phyloP scores from a whole-genome alignment of 169 alveolate genomes.

The Fabrea salina region DNA sequence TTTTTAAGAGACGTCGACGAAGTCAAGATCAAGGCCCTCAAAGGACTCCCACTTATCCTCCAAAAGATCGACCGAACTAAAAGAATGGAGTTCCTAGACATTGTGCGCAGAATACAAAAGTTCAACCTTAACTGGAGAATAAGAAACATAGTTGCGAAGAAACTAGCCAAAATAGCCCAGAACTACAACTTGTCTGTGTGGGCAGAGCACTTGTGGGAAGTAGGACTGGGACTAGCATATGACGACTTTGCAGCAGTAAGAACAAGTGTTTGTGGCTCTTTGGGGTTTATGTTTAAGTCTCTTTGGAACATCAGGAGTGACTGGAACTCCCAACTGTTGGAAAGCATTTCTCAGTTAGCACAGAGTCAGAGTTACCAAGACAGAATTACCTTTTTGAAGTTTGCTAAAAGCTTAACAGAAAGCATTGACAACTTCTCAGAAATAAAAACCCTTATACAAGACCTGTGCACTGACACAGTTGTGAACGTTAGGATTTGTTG shows the following conservation, averaged over 20 bases:
- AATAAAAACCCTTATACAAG: not conserved
- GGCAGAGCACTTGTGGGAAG: not conserved
- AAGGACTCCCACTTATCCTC: not conserved
- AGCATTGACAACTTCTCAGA: not conserved
- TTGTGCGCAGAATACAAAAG: not conserved
- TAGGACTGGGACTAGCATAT: not conserved
- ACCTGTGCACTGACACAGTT: not conserved
- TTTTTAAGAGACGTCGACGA: not conserved
- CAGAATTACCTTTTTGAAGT: not conserved
- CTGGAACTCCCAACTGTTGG: not conserved
- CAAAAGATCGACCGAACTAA: not conserved
- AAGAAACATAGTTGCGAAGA: not conserved
- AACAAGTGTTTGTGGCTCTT: not conserved
- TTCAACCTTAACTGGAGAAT: slow-evolving; percentile 18
- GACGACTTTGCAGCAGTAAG: not conserved
- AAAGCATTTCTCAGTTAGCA: not conserved
- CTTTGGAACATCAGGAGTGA: not conserved
- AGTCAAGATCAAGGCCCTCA: not conserved
- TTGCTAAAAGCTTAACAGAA: not conserved
- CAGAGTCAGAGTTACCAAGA: not conserved
- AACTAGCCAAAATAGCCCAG: not conserved
- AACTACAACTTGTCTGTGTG: not conserved
- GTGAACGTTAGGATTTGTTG: not conserved
- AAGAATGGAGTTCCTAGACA: not conserved
- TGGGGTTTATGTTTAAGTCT: not conserved